phyloP scores from a whole-genome alignment of 1,284 basidiomycete genomes.

The Volvariella surrecta region DNA sequence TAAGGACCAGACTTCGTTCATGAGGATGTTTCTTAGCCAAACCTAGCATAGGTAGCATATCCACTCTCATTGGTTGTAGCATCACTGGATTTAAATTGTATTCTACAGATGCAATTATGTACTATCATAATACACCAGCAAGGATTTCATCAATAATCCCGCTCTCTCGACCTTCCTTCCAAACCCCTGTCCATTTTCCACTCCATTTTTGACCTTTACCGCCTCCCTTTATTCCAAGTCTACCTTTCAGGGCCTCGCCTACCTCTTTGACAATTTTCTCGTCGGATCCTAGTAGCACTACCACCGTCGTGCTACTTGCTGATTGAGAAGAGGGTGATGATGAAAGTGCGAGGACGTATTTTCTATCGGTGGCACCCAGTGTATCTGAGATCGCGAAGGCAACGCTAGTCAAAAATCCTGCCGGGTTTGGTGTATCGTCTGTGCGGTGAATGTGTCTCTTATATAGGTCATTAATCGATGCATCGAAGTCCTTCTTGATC shows the following conservation, averaged over 20 bases:
- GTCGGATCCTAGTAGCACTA: conserved; percentile 54
- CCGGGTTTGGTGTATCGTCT: conserved; percentile 52
- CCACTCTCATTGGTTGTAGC: conserved; percentile 4
- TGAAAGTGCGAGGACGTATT: conserved; percentile 47
- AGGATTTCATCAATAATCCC: conserved; percentile 34
- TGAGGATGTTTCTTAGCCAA: conserved; percentile 6
- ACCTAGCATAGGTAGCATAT: too few species aligned
- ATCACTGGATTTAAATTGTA: neutral
- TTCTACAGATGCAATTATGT: neutral
- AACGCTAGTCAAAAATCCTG: conserved; percentile 55
- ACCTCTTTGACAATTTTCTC: conserved; percentile 49
- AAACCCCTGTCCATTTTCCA: conserved; percentile 51
- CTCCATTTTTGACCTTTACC: conserved; percentile 62
- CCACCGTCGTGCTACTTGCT: conserved; percentile 37
- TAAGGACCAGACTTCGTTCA: conserved; percentile 12
- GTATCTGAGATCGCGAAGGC: conserved; percentile 36
- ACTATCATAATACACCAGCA: neutral
- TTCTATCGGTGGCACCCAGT: conserved; percentile 16
- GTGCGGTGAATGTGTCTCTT: conserved; percentile 44
- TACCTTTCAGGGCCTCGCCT: conserved; percentile 50
- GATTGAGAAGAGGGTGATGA: conserved; percentile 54
- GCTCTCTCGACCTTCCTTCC: conserved; percentile 38
- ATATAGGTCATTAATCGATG: conserved; percentile 22
- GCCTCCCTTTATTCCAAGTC: conserved; percentile 53
- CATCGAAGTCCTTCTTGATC: conserved; percentile 21